Base-by-base conservation (phyloP, 2,329 filamentous ascomycete genomes). In the Monosporascus cannonballus region DNA sequence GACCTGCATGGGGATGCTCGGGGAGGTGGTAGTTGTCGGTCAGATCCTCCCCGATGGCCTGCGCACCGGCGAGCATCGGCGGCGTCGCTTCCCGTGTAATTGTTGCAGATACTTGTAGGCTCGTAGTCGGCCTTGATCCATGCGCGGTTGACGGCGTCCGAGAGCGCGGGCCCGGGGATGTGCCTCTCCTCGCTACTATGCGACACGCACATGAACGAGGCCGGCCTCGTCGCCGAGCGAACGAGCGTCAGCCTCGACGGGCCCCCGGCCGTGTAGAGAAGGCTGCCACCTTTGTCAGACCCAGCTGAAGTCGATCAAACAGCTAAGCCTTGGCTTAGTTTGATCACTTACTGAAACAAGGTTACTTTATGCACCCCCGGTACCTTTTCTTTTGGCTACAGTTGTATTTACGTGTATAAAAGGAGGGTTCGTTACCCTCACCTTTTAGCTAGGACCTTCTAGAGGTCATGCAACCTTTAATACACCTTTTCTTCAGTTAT, bases 51-150 rank as follows among this genome's bases (percentile, higher is more conserved):
- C 67, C 70, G 0, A 78, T 49, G 0, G 69, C 67, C 27, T 62
- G 66, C 0, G 74, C 66, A 1, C 69, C 76, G 1, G 70, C 74
- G 22, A 77, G 58, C 73, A 78, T 77, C 1, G n/a, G 71, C 75
- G 3, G 65, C 71, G 56, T 78, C 75, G 41, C 78, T 78, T 1
- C 74, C 76, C 0, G 75, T 77, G 54, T 75, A 78, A 53, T 77
- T 76, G 49, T 72, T 77, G 48, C 65, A 69, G 0, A 76, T 59
- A 0, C 63, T 62, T 0, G 69, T 71, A 0, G 74, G 74, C 0
- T 52, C 59, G 45, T 69, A 72, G 2, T 65, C 73, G 0, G 50
- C 50, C 50, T 64, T 70, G 47, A 73, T 69, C 75, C 75, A 78
- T 0, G 47, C 54, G 0, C 61, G 59, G 51, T 75, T 71, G 4